phyloP scores from a whole-genome alignment of 495 filamentous ascomycete species.

The Rhypophila decipiens region DNA sequence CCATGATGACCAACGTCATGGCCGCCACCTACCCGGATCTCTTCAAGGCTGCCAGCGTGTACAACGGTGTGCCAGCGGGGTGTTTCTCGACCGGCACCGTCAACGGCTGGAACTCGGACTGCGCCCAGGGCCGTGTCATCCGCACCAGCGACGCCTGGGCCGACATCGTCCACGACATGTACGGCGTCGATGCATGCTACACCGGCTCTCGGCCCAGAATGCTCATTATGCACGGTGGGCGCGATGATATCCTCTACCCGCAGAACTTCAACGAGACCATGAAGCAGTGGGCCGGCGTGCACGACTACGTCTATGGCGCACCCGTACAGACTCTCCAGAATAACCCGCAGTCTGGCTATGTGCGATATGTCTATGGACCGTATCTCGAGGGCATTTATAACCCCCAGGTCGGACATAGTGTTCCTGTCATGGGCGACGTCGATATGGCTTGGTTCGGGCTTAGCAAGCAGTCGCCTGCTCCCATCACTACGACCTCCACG shows the following conservation, averaged over 20 bases:
- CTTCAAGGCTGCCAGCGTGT: slow-evolving; percentile 49
- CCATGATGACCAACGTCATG: slow-evolving; percentile 47
- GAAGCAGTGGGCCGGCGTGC: slow-evolving; percentile 47
- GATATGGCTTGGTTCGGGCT: slow-evolving; percentile 33
- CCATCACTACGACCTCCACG: slow-evolving; percentile 4
- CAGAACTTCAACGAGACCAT: slow-evolving; percentile 44
- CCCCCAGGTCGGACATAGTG: slow-evolving; percentile 24
- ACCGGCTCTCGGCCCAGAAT: slow-evolving; percentile 48
- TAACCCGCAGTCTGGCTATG: slow-evolving; percentile 27
- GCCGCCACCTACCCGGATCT: slow-evolving; percentile 52
- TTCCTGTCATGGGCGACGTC: slow-evolving; percentile 21
- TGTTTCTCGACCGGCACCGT: slow-evolving; percentile 47
- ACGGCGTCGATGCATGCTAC: slow-evolving; percentile 44
- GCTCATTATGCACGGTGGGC: slow-evolving; percentile 48
- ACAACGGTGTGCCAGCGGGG: slow-evolving; percentile 54
- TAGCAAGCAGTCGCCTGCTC: slow-evolving; percentile 3
- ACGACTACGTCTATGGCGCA: slow-evolving; percentile 31
- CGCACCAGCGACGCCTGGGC: slow-evolving; percentile 39
- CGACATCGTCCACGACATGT: slow-evolving; percentile 36
- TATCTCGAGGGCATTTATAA: slow-evolving; percentile 35
- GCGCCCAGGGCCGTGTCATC: slow-evolving; percentile 35
- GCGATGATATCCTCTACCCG: slow-evolving; percentile 42
- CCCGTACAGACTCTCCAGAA: slow-evolving; percentile 23
- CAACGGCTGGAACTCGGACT: slow-evolving; percentile 40
- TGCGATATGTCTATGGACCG: slow-evolving; percentile 41